phyloP scores from a whole-genome alignment of 192 early-diverging fungal genomes.

The Backusella westeae region DNA sequence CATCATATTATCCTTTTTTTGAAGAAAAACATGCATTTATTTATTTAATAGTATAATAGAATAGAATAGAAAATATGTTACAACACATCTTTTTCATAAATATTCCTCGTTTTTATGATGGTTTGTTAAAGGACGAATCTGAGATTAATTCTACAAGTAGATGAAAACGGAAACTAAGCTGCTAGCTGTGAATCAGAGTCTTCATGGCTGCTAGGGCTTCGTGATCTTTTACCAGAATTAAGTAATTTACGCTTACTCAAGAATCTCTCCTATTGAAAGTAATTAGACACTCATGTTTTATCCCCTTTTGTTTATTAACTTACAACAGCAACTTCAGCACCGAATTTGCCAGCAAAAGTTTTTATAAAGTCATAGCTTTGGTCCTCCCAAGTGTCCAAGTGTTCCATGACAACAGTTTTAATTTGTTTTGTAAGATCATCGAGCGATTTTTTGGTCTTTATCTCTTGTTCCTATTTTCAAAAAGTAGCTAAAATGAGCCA shows the following conservation, averaged over 20 bases:
- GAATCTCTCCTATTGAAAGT: slow-evolving; percentile 2
- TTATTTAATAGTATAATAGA: neutral
- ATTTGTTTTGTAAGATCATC: slow-evolving; percentile 66
- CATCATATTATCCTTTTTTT: too few species aligned
- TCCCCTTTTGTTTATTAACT: neutral
- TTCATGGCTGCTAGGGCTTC: neutral
- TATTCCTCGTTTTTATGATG: neutral
- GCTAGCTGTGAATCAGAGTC: slow-evolving; percentile 6
- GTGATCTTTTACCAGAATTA: neutral
- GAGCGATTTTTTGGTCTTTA: slow-evolving; percentile 69
- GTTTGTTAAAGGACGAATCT: neutral
- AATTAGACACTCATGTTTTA: neutral
- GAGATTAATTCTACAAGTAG: neutral
- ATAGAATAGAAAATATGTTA: neutral
- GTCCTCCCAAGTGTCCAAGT: slow-evolving; percentile 69
- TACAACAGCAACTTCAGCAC: slow-evolving; percentile 53
- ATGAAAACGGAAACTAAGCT: neutral
- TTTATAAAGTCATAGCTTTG: slow-evolving; percentile 70
- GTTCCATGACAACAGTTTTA: slow-evolving; percentile 63
- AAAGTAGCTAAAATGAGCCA: neutral
- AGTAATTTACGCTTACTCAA: slow-evolving; percentile 9
- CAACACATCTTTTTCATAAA: neutral
- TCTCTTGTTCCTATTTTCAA: slow-evolving; percentile 58
- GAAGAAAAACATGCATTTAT: neutral
- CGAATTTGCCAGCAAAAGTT: slow-evolving; percentile 67